Percentiles rank a stretch among this genome's conserved stretches.
Conservation (phyloP, 345 rosid genomes). For the Eucalyptus erythrocorys region DNA sequence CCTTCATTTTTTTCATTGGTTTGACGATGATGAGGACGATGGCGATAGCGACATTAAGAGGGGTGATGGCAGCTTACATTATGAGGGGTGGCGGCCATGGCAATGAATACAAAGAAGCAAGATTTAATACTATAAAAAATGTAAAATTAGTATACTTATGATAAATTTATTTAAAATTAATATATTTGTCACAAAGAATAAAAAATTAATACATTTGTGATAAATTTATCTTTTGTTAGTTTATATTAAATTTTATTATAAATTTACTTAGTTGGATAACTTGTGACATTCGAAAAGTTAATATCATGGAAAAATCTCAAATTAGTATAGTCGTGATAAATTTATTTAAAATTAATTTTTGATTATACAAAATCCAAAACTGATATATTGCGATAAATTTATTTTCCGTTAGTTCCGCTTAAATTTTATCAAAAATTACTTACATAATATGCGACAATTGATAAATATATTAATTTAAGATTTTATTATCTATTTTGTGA, state of each 20-base stretch:
- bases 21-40: rapidly evolving
- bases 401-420: rapidly evolving
- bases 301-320: rapidly evolving
- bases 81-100: rapidly evolving
- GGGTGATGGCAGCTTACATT: rapidly evolving
- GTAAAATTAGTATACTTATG: rapidly evolving
- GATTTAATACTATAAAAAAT: too few relatives aligned
- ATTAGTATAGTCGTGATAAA: rapidly evolving
- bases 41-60: not conserved
- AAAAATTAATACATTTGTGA: rapidly evolving
- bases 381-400: rapidly evolving
- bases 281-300: rapidly evolving
- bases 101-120: not conserved
- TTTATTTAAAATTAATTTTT: too few relatives aligned
- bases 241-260: rapidly evolving
- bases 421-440: rapidly evolving
- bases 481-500: rapidly evolving
- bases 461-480: too few relatives aligned
- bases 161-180: too few relatives aligned
- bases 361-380: rapidly evolving
- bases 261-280: rapidly evolving
- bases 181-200: rapidly evolving
- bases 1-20: not conserved
- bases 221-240: rapidly evolving
- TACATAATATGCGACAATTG: rapidly evolving